Base-by-base conservation (phyloP, 2,329 filamentous ascomycete species). In the Cladosporium colombiae region DNA sequence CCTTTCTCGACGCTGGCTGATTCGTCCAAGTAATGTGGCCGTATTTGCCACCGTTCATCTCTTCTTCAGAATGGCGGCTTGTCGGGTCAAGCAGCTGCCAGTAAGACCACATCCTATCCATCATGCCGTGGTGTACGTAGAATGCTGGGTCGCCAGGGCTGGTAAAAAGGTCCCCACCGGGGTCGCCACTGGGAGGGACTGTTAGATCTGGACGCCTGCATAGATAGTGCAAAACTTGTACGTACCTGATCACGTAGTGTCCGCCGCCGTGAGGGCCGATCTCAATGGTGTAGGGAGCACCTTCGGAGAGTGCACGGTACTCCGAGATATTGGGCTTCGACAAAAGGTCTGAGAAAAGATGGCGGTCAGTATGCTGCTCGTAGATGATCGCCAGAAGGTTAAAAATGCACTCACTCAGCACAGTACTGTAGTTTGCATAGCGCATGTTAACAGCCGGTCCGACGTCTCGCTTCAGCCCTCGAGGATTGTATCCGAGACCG, bases 141-240 rank as follows among this genome's bases (percentile, higher is more conserved):
- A 83, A 83, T 6, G 72, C 73, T 1, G 80, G 80, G 37, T 83
- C 81, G 6, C 76, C 79, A 0, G 81, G 80, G 10, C 77, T 80
- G 1, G 77, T 74, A 59, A 76, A 80, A 6, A 70, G 63, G 68
- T 83, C 81, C 23, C 78, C 76, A 2, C 76, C 79, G 1, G 80
- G 78, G 3, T 67, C 52, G 18, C 52, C 81, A 5, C 80, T 81
- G 27, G 7, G 1, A 13, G 18, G 25, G 0, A n/a, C 2, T 55
- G 29, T 53, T n/a, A 53, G 16, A 0, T 53, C 16, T n/a, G 25
- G 18, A 1, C 10, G 5, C 3, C 3, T 11, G 27, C n/a, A 11
- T 7, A 23, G 25, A 8, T n/a, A 16, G 1, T 10, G 18, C 6
- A 29, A 18, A 6, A 7, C 18, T n/a, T 18, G 16, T 16, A 53